Percentiles rank a stretch among this genome's conserved stretches.
These are phyloP conservation scores for Arabis hirsuta DNA, from an alignment of 345 rosid genomes.

Conservation along the genomic window DNA sequence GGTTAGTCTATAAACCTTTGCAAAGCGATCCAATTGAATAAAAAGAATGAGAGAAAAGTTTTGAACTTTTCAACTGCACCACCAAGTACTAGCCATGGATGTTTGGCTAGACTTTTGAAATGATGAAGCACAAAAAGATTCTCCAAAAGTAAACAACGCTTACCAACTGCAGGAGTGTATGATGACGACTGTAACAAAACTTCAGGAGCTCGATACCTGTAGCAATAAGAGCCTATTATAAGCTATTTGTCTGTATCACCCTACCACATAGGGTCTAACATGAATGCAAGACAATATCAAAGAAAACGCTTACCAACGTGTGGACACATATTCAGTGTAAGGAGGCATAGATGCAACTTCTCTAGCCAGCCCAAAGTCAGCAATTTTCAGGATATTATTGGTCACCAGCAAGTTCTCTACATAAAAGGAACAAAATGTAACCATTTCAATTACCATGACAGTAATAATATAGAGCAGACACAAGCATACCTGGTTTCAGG, in stretches of 20 bases:
- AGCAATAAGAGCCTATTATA: background rate
- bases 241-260: background rate
- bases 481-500: conserved; percentile 77
- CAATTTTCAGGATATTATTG: conserved; percentile 75
- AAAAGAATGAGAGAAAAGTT: background rate
- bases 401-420: conserved; percentile 92
- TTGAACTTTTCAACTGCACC: conserved; percentile 1
- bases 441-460: conserved; percentile 3
- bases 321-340: conserved; percentile 96
- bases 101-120: background rate
- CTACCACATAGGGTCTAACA: background rate
- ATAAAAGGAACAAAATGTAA: conserved; percentile 6
- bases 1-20: conserved; percentile 29
- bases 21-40: background rate
- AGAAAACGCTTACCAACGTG: conserved; percentile 69
- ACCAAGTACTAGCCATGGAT: background rate
- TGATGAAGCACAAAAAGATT: conserved; percentile 4
- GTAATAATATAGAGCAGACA: conserved; percentile 2
- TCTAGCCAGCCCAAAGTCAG: conserved; percentile 97
- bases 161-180: conserved; percentile 94
- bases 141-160: conserved; percentile 8
- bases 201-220: conserved; percentile 98
- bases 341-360: conserved; percentile 91
- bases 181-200: conserved; percentile 80
- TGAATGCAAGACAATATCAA: background rate